Evolutionary conservation across 305 asterid genomes (phyloP), one percentile per base, ranked within the genome.

Genomic region (Coffea humblotiana): DNA sequence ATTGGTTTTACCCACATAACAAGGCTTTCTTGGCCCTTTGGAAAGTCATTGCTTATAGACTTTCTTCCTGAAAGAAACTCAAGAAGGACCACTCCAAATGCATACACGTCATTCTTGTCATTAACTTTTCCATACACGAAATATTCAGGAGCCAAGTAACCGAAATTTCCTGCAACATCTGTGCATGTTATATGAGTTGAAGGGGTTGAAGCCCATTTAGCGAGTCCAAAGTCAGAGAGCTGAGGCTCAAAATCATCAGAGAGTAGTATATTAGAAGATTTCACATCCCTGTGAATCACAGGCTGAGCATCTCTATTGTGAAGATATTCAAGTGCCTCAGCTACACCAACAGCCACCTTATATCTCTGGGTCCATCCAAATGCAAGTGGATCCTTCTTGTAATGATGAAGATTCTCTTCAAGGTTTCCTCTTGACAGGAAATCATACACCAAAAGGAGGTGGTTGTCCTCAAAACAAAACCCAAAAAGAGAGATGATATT

Each of bases 1-100:
- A 91, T 88, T 43, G 97, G 98, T 83, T 91, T 94, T 71, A 98
- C 99, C 99, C 99, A 96, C 95, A 94, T 91, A 88, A 96, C 97
- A 73, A 96, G 93, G 89, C 97, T 94, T 88, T 94, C 99, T 84
- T 92, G 94, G 78, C 99, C 99, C 88, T 96, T 96, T 3, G 93
- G 95, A 66, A 90, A 90, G 71, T 90, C 86, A 83, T 74, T 92
- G 85, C 90, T 88, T 81, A 96, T 96, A n/a, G 99, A 98, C 82
- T 91, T 96, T 86, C 97, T 87, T 73, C 99, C 99, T 29, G 99
- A 86, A 37, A 96, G 85, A 86, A 96, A 98, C 92, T 96, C 99
- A 61, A 96, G 92, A 81, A 96, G 98, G 54, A 96, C 98, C n/a
- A 96, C 99, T 7, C 99, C 99, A 73, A 87, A 94, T 13, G 99